Percentiles rank a stretch among this genome's conserved stretches.
Conservation (phyloP, 106 monocot genomes). For the Ottelia alismoides region DNA sequence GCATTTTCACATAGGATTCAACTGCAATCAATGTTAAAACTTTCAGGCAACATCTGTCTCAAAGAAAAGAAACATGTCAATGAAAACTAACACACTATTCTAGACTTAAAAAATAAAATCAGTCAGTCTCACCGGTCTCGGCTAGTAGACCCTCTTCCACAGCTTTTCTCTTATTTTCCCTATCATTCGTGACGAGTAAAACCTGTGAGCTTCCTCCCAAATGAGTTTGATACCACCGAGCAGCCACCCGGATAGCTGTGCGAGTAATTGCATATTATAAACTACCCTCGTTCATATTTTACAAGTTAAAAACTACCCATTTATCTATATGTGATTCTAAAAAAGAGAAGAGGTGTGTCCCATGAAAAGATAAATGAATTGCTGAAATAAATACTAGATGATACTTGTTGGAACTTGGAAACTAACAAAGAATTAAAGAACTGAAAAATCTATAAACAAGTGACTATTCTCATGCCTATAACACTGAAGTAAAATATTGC, state of each 20-base stretch:
- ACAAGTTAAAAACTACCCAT: too few relatives aligned
- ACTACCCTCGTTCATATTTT: too few relatives aligned
- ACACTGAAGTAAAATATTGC: too few relatives aligned
- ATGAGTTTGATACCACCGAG: conserved; percentile 89
- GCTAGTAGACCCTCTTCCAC: conserved; percentile 67
- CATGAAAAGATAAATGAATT: too few relatives aligned
- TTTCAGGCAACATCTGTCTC: background rate
- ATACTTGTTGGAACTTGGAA: too few relatives aligned
- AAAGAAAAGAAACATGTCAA: background rate
- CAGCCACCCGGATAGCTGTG: conserved; percentile 89
- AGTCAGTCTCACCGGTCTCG: conserved; percentile 56
- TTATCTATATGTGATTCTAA: too few relatives aligned
- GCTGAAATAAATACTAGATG: too few relatives aligned
- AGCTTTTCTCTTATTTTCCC: conserved; percentile 87
- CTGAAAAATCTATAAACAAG: too few relatives aligned
- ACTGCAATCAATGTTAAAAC: conserved; percentile 33
- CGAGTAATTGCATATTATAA: too few relatives aligned
- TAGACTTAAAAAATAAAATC: background rate
- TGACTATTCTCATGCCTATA: too few relatives aligned
- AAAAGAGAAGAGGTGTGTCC: too few relatives aligned
- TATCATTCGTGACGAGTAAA: conserved; percentile 91
- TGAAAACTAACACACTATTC: background rate
- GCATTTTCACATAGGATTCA: conserved; percentile 84
- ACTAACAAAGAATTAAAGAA: too few relatives aligned
- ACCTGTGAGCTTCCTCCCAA: conserved; percentile 43